Percentiles rank a stretch among this genome's conserved stretches.
Conservation (phyloP, 2,329 filamentous ascomycete species). For the Claviceps fusiformis region DNA sequence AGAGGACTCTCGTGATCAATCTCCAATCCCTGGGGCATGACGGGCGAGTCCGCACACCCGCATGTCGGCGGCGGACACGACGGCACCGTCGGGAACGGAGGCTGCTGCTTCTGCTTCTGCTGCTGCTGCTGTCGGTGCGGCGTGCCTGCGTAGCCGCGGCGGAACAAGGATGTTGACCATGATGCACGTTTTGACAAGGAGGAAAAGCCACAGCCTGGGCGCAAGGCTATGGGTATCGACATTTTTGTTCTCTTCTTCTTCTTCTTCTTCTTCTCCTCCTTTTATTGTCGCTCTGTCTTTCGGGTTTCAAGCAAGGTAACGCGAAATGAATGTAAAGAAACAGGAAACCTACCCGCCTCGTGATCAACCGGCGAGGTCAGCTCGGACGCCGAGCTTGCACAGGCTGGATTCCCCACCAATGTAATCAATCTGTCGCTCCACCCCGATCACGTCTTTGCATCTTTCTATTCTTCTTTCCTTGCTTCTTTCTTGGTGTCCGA, state of each 20-base stretch:
- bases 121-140: slow-evolving; percentile 11
- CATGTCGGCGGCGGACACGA: slow-evolving; percentile 67
- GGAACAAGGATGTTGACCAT: neutral
- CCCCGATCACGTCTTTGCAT: neutral
- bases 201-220: neutral
- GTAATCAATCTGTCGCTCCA: neutral
- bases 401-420: neutral
- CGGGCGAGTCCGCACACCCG: slow-evolving; percentile 53
- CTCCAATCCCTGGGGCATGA: slow-evolving; percentile 51
- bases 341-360: no score
- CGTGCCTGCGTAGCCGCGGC: slow-evolving; percentile 10
- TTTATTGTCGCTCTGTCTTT: no score
- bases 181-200: neutral
- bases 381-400: slow-evolving; percentile 12
- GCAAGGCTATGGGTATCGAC: slow-evolving; percentile 1
- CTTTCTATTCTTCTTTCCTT: no score
- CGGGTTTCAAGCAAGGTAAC: no score
- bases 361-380: neutral
- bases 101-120: slow-evolving; percentile 9
- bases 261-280: no score
- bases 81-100: slow-evolving; percentile 26
- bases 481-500: no score
- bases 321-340: no score
- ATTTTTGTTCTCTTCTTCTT: neutral
- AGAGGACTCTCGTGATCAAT: slow-evolving; percentile 61